Percentiles rank a stretch among this genome's conserved stretches.
phyloP scores from a whole-genome alignment of 2,329 filamentous ascomycete genomes.

The Blumeriella jaapii region DNA sequence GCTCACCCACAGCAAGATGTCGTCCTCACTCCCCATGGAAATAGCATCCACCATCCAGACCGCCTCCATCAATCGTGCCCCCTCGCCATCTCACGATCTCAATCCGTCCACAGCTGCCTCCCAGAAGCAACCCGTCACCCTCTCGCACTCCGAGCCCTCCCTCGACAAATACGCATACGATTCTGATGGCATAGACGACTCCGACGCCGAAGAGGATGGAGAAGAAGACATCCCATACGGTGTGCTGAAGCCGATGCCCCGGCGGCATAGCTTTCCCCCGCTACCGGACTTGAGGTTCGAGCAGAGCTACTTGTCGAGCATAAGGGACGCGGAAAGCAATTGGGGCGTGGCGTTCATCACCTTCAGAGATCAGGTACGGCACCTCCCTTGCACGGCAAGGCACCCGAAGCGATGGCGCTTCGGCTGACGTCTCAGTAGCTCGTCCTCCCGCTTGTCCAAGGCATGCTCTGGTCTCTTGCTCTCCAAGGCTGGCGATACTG shows the following conservation, averaged over 20 bases:
- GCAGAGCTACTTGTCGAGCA: slow-evolving; percentile 91
- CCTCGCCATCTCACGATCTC: slow-evolving; percentile 62
- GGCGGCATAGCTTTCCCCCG: slow-evolving; percentile 43
- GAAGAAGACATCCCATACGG: slow-evolving; percentile 60
- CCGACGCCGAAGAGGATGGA: slow-evolving; percentile 34
- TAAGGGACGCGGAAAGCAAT: slow-evolving; percentile 68
- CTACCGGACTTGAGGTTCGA: slow-evolving; percentile 91
- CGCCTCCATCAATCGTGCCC: slow-evolving; percentile 61
- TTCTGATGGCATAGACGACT: slow-evolving; percentile 30
- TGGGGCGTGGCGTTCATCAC: slow-evolving; percentile 77
- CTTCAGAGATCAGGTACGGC: slow-evolving; percentile 60
- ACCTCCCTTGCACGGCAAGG: background rate
- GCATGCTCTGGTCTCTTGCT: slow-evolving; percentile 75
- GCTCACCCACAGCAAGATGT: slow-evolving; percentile 19
- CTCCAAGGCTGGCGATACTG: slow-evolving; percentile 82
- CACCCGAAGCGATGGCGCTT: background rate
- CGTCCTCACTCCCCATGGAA: slow-evolving; percentile 41
- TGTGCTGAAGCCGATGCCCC: slow-evolving; percentile 43
- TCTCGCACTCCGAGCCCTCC: slow-evolving; percentile 20
- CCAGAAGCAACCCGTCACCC: slow-evolving; percentile 47
- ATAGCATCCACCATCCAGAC: slow-evolving; percentile 72
- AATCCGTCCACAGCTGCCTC: slow-evolving; percentile 71
- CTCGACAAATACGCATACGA: slow-evolving; percentile 28
- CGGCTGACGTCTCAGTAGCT: slow-evolving; percentile 39
- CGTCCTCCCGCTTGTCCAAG: slow-evolving; percentile 77